Conservation (phyloP, 768 basidiomycete species). For the Gautieria morchelliformis region DNA sequence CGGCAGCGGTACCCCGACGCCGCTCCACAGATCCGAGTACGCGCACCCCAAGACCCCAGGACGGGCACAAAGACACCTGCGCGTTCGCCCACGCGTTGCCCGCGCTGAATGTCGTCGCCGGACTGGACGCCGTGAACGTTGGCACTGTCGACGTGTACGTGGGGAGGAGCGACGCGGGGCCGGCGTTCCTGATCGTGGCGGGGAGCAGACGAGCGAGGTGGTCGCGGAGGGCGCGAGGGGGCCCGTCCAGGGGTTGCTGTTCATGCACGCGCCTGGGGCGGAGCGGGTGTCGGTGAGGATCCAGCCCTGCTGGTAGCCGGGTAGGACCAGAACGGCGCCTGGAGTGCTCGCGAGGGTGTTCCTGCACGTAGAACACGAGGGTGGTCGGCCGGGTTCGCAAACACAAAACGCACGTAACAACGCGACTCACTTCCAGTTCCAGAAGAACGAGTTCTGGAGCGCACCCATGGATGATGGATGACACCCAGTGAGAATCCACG, state of each 20-base stretch:
- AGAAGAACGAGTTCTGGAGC: conserved; percentile 95
- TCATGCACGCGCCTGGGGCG: conserved; percentile 58
- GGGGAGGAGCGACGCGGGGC: conserved; percentile 45
- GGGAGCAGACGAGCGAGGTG: conserved; percentile 59
- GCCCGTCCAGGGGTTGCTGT: conserved; percentile 44
- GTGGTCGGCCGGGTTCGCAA: not conserved
- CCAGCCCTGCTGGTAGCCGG: conserved; percentile 84
- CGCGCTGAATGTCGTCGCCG: conserved; percentile 32
- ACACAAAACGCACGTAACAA: not conserved
- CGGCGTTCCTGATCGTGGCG: conserved; percentile 43
- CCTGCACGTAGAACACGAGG: conserved; percentile 17
- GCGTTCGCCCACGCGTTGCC: conserved; percentile 83
- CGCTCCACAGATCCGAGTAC: conserved; percentile 80
- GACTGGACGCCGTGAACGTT: conserved; percentile 42
- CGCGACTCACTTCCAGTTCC: conserved; percentile 72
- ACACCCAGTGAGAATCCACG: too few relatives aligned
- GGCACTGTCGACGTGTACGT: conserved; percentile 62
- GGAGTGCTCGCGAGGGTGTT: conserved; percentile 48
- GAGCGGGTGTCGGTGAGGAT: conserved; percentile 82
- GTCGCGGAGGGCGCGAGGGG: conserved; percentile 47
- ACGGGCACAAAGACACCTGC: conserved; percentile 48
- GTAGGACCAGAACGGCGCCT: conserved; percentile 89
- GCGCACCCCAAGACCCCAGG: conserved; percentile 64
- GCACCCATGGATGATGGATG: conserved; percentile 95
- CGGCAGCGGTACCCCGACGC: conserved; percentile 44